Evolutionary conservation across 345 rosid species (phyloP), one percentile per base, ranked within the genome.

Genomic region (Noccaea bulbosa): DNA sequence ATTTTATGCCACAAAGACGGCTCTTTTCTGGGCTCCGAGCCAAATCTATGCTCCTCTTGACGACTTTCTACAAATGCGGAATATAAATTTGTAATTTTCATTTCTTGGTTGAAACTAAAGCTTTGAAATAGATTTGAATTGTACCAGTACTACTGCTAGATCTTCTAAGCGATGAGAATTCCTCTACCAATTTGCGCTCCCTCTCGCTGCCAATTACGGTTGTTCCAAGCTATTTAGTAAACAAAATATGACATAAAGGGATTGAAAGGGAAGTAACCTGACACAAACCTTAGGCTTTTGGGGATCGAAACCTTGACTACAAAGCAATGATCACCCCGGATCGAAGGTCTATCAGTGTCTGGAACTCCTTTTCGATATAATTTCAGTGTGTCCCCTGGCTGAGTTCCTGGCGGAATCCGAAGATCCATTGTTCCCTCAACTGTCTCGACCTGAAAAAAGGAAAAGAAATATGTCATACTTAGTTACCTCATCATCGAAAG

Each of bases 321-420:
- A 71, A 90, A 93, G 67, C 73, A 78, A 80, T 91, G 98, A 74
- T 93, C 96, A 37, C 97, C 97, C 41, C 98, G 86, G 55, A 83
- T 53, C 49, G 86, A 80, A 70, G 91, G 91, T 69, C 78, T 86
- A 52, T 80, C 81, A n/a, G 90, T 77, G 77, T 88, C 91, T 57
- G 97, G 97, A 79, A 90, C 92, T 49, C 98, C 98, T 87, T 88
- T 80, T 15, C 69, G 51, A 43, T 58, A 15, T 70, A 93, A 76
- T 69, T 78, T 93, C 68, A 93, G 58, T 11, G 81, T 77, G 60
- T 86, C 96, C 4, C 97, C 97, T 35, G 96, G 92, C 84, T 93
- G 97, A 79, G 81, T 81, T 62, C 97, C 98, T 5, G 85, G 33
- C 35, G 96, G 97, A 72, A 93, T 86, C 54, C 56, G 72, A 74